A percentile compares a stretch with the other conserved stretches of the same genome.
Evolutionary conservation across 176 grass and related monocot species (phyloP).

Genomic region (Sorghum bicolor): Sorghum_bicolor_NCBIv3 NC_012878.2:50092001-50092500

Average conservation of each 20-base stretch:
- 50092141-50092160: background rate
- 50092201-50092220: background rate
- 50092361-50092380: background rate
- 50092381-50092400: constrained; percentile 28
- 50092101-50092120: background rate
- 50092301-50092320: too few species aligned
- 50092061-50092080: background rate
- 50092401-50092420: background rate
- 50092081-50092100: background rate
- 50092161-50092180: background rate
- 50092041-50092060: too few species aligned
- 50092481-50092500: too few species aligned
- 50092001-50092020: too few species aligned
- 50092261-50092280: background rate
- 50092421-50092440: background rate
- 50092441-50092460: background rate
- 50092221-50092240: too few species aligned
- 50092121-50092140: background rate
- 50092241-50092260: too few species aligned
- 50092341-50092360: background rate
- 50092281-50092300: background rate
- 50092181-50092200: background rate
- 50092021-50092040: too few species aligned
- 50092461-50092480: too few species aligned
- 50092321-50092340: too few species aligned